phyloP scores from a whole-genome alignment of 2,329 filamentous ascomycete genomes.

The Aspergillus sp. region DNA sequence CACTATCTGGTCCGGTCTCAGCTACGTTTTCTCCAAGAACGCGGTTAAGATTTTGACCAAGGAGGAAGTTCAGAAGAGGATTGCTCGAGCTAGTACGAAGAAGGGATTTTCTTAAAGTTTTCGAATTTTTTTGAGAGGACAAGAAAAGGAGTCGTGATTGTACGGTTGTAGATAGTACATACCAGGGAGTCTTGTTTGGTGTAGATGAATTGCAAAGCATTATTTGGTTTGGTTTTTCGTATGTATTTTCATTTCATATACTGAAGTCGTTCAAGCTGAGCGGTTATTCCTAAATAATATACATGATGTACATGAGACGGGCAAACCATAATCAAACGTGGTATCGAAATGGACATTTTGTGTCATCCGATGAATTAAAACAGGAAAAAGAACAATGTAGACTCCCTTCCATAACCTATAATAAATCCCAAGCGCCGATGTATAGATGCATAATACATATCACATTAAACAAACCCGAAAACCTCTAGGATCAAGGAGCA shows the following conservation, averaged over 20 bases:
- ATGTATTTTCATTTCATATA: too few relatives aligned
- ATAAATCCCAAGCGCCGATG: neutral
- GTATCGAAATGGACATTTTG: neutral
- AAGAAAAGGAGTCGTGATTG: neutral
- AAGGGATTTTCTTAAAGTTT: conserved; percentile 11
- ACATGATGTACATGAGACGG: neutral
- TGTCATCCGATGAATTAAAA: neutral
- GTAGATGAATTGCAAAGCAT: too few relatives aligned
- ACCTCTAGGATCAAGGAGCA: conserved; percentile 2
- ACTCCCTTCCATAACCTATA: neutral
- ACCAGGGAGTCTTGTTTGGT: too few relatives aligned
- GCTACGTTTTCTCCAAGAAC: conserved; percentile 84
- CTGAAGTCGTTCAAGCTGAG: too few relatives aligned
- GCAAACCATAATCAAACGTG: neutral
- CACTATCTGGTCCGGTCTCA: conserved; percentile 87
- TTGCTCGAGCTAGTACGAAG: conserved; percentile 23
- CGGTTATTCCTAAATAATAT: neutral
- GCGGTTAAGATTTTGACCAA: conserved; percentile 75
- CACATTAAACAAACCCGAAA: neutral
- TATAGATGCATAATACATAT: neutral
- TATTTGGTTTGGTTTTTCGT: too few relatives aligned
- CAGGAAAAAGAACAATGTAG: neutral
- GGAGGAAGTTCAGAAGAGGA: conserved; percentile 33
- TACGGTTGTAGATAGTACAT: too few relatives aligned
- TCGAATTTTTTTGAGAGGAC: too few relatives aligned